Evolutionary conservation across 1,284 basidiomycete species (phyloP), one percentile per base, ranked within the genome.

Genomic region (Pseudozyma sp.): DNA sequence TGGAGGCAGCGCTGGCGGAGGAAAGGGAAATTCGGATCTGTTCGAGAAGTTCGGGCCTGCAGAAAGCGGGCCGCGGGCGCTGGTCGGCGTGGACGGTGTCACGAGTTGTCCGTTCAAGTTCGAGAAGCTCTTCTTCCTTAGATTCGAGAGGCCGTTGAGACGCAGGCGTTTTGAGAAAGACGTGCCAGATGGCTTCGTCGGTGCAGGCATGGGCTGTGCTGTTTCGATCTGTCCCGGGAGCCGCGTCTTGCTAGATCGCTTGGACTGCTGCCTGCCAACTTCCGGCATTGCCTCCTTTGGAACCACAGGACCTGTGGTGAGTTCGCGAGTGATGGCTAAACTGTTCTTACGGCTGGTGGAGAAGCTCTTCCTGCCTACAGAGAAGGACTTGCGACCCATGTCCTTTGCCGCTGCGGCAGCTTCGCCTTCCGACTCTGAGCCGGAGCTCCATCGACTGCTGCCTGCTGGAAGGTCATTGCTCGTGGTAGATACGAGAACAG

Each of bases 361-460:
- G 53, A 69, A 68, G 57, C 62, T 70, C 45, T 76, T 79, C 12
- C 66, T 50, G 12, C 58, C 59, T 19, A 54, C 68, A 14, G 71
- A 67, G 36, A 69, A 63, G n/a, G 72, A 64, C n/a, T 59, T 69
- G 34, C 65, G 59, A 6, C 56, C 58, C 19, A 52, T 18, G 16
- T 18, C 55, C 19, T 53, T 69, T 52, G 34, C 62, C 31, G 74
- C 61, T 40, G 47, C n/a, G 18, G 53, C 58, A 19, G 56, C 47
- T 10, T 70, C 77, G 18, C 57, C 70, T 1, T 77, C 76, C 5
- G 68, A 70, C 18, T 80, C 78, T 12, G 78, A 80, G 7, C 76
- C 78, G 5, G 78, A 80, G 57, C 78, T 80, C 78, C 78, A 80
- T 31, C 70, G 58, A 43, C 76, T 78, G 49, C 57, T 68, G 59